These are phyloP conservation scores for Parathielavia hyrcaniae DNA, from an alignment of 495 filamentous ascomycete genomes.

Conservation along the genomic window DNA sequence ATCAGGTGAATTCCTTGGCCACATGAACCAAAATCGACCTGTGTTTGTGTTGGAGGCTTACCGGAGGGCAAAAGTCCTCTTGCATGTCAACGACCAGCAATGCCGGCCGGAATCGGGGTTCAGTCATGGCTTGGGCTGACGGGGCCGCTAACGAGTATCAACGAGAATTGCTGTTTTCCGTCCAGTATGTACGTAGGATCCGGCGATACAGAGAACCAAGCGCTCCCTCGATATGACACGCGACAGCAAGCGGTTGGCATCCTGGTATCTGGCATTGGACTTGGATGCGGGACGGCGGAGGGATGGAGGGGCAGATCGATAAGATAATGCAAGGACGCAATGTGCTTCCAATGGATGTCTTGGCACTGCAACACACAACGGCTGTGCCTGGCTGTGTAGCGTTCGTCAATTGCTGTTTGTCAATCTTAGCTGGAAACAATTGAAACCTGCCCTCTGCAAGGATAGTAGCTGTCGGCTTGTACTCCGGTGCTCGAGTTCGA, in stretches of 20 bases:
- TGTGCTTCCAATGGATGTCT: neutral
- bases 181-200: neutral
- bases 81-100: slow-evolving; percentile 80
- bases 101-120: slow-evolving; percentile 35
- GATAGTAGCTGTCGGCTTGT: too few relatives aligned
- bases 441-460: too few relatives aligned
- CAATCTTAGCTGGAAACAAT: too few relatives aligned
- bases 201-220: neutral
- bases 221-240: neutral
- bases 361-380: neutral
- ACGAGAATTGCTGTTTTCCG: neutral
- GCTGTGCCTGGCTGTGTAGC: neutral
- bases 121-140: slow-evolving; percentile 9
- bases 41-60: slow-evolving; percentile 38
- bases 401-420: too few relatives aligned
- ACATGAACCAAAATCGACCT: neutral
- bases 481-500: too few relatives aligned
- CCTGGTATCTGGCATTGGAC: slow-evolving; percentile 5
- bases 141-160: neutral
- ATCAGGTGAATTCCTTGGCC: neutral
- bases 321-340: slow-evolving; percentile 11
- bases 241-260: too few relatives aligned
- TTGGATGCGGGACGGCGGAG: too few relatives aligned
- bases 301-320: slow-evolving; percentile 8
- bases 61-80: slow-evolving; percentile 93